phyloP scores from a whole-genome alignment of 2,329 filamentous ascomycete genomes.

The Beauveria australis region DNA sequence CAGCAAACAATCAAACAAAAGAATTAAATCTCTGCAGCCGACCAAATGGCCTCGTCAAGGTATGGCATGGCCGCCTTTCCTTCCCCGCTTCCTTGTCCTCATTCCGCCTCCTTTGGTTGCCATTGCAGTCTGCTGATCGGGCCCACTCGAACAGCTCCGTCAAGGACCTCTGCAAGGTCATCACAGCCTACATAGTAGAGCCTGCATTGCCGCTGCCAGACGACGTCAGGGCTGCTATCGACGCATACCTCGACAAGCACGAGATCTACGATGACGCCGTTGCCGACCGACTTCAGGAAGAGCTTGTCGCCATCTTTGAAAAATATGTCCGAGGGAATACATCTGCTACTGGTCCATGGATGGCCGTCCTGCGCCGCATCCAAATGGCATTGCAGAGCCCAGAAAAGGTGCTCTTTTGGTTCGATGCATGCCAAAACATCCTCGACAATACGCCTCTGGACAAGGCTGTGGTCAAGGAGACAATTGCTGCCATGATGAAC shows the following conservation, averaged over 20 bases:
- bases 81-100: background rate
- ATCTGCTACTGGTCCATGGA: constrained; percentile 56
- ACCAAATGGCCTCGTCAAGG: constrained; percentile 11
- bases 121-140: constrained; percentile 15
- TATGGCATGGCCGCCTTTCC: background rate
- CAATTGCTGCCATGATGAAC: constrained; percentile 54
- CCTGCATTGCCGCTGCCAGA: constrained; percentile 56
- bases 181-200: constrained; percentile 40
- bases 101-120: background rate
- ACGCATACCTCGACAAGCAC: constrained; percentile 60
- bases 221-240: constrained; percentile 53
- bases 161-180: constrained; percentile 53
- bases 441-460: constrained; percentile 48
- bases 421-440: constrained; percentile 40
- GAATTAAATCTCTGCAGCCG: constrained; percentile 7
- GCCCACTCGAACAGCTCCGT: constrained; percentile 29
- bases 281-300: constrained; percentile 65
- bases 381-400: constrained; percentile 56
- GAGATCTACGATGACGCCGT: constrained; percentile 58
- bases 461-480: constrained; percentile 55
- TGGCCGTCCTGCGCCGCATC: constrained; percentile 57
- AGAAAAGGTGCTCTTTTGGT: constrained; percentile 61
- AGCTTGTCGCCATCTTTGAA: constrained; percentile 59
- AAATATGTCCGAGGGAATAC: constrained; percentile 51
- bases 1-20: constrained; percentile 4